Evolutionary conservation across 2,329 filamentous ascomycete species (phyloP), one percentile per base, ranked within the genome.

Genomic region (Corynespora cassiicola): DNA sequence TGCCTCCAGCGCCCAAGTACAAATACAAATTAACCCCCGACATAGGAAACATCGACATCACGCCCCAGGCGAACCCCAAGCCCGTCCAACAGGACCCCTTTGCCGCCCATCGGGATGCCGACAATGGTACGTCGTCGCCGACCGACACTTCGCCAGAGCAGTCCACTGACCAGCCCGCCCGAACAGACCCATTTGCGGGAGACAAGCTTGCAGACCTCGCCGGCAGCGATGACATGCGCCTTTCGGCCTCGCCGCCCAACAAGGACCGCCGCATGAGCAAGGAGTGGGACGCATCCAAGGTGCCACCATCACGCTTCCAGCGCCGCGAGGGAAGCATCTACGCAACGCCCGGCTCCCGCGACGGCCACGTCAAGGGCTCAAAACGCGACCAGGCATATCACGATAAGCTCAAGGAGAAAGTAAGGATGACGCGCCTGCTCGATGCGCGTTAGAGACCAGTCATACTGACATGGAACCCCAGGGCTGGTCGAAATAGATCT

Each of bases 301-400:
- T 85, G 0, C 81, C 81, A 2, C 84, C 84, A 7, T 83, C 78
- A 47, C 80, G 81, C 30, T 86, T 87, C 70, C 84, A 87, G 66
- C 85, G 85, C 69, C 79, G 81, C 58, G 82, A 84, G 67, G 84
- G 84, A 38, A 85, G 80, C 59, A 84, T 86, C 66, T 85, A 82
- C 61, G 80, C 82, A 30, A 87, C 84, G 7, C 83, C 81, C 2
- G 73, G 73, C 54, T 84, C 80, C 16, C 78, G 83, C 42, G 84
- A 87, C 63, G 82, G 82, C 12, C 81, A 85, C 58, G 71, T 86
- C 34, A 82, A 82, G 37, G 53, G 34, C 19, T 78, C 32, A 79
- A 36, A 75, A 77, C 48, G 22, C n/a, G 71, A 79, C 52, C 78
- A 79, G 21, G 58, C 55, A 47, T 86, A 82, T 65, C 78, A 82